Evolutionary conservation across 306 rosid species (phyloP), one percentile per base, ranked within the genome.

Genomic region (Dalbergia oliveri): DNA sequence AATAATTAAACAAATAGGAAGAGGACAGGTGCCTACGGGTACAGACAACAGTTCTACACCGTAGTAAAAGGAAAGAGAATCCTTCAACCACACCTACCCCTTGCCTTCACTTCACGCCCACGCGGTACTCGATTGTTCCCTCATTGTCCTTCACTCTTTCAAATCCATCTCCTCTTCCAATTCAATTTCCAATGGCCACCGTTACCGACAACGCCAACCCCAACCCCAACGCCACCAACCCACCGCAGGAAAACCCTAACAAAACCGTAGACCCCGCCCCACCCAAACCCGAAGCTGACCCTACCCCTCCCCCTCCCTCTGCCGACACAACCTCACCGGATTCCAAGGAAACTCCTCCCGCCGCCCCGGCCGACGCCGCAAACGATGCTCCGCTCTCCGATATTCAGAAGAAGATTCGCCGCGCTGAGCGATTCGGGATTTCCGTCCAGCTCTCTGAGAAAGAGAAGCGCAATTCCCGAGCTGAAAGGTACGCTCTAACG

Each of bases 341-440:
- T 9, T 12, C 83, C 6, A 91, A 89, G 68, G 66, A 81, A 51
- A 6, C 79, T 0, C 11, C 51, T 0, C 16, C 51, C 0, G 49
- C 75, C 3, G 37, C 75, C 3, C 21, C 82, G 9, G 1, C 56
- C 3, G 89, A 77, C 11, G 43, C 73, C 7, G 82, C 45, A 9
- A 79, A 9, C 41, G 83, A 84, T 33, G 80, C 64, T 65, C 82
- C 84, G 14, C 87, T 76, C 51, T 81, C 91, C 77, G 87, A 84
- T 81, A 64, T 84, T 66, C 88, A 88, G 81, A 93, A 93, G 91
- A 94, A 93, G 90, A 88, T 89, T 10, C 92, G 89, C 63, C 93
- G 99, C 21, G 99, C 97, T 0, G 97, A 94, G 88, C 91, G 97
- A 56, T 94, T 94, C n/a, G 99, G 99, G 13, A 91, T 94, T 49